Evolutionary conservation across 2,329 filamentous ascomycete genomes (phyloP), one percentile per base, ranked within the genome.

Genomic region (Alternaria atra): DNA sequence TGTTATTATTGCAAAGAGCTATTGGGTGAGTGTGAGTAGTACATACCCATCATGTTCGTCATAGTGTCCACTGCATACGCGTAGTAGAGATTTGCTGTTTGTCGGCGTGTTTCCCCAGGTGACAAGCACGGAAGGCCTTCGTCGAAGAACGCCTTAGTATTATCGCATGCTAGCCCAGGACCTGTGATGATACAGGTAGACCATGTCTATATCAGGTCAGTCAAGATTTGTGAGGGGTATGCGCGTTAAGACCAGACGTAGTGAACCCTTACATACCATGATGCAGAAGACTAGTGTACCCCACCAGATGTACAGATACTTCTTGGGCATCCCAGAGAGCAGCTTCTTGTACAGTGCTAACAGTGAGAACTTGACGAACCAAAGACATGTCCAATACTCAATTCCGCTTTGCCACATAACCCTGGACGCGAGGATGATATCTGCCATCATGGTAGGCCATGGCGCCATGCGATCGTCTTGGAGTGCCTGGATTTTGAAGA

Each of bases 351-450:
- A 81, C 44, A 82, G 71, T 15, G 76, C 70, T 51, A 82, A 67
- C 34, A 82, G 67, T 5, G 76, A 77, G 23, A 80, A 73, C 60
- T 82, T 82, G 52, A 80, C 75, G 35, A 77, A 70, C 78, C 78
- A 81, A 5, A 82, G 70, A 17, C 74, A 75, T 6, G 75, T 61
- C 78, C 79, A 81, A 51, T 80, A 75, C 23, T 78, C 69, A 44
- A 80, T 73, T 5, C 75, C 76, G 17, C 76, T 77, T 9, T 75
- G 73, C 58, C 80, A 80, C 64, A 81, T 80, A 20, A 80, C 69
- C 51, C 76, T 76, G 20, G 77, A 72, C 52, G 79, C 69, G 27
- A 69, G 59, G 0, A 72, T 40, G 4, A 67, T 60, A 46, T 81
- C 80, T 5, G 73, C 40, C 58, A 66, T 37, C n/a, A 81, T 63